phyloP scores from a whole-genome alignment of 805 yeast species.

The Maudiozyma turicensis region DNA sequence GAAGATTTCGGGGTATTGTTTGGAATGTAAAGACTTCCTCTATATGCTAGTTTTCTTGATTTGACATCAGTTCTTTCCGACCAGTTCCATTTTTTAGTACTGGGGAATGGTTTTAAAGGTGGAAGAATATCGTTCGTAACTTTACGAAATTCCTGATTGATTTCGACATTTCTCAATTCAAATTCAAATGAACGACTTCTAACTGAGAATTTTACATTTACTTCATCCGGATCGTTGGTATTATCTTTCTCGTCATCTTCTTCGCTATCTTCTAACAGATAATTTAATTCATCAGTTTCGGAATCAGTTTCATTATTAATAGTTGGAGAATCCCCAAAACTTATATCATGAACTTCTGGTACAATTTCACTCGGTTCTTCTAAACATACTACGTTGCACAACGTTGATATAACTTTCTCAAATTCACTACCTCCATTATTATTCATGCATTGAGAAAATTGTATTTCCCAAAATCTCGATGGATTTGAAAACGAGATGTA shows the following conservation, averaged over 20 bases:
- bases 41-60: not conserved
- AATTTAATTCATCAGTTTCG: constrained; percentile 15
- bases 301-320: not conserved
- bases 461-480: constrained; percentile 61
- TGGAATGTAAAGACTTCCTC: not conserved
- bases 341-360: not conserved
- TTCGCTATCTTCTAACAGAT: constrained; percentile 12
- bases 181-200: too few species aligned
- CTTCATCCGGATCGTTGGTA: not conserved
- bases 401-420: constrained; percentile 24
- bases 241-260: constrained; percentile 3
- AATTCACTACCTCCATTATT: constrained; percentile 11
- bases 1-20: constrained; percentile 3
- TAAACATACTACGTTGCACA: constrained; percentile 9
- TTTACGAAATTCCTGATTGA: not conserved
- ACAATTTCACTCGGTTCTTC: not conserved
- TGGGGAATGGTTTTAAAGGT: not conserved
- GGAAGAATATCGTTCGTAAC: not conserved
- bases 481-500: constrained; percentile 64
- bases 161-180: too few species aligned
- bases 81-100: not conserved
- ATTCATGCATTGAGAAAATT: constrained; percentile 15
- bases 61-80: not conserved
- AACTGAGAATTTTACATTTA: too few species aligned
- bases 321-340: not conserved